Conservation (phyloP, 257 asterid genomes). For the Linaria vulgaris region DNA sequence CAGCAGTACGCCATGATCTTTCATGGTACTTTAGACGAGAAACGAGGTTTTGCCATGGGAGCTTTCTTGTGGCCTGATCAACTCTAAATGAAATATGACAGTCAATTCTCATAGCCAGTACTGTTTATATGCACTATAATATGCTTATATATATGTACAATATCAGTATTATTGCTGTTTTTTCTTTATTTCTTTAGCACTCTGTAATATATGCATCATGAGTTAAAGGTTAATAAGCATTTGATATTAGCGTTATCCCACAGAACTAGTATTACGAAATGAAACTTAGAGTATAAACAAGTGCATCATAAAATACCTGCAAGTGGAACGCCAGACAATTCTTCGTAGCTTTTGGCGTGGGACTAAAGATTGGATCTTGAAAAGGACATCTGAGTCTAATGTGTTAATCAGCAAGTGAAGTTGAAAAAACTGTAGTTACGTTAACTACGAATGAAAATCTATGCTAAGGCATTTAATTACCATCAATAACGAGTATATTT, state of each 20-base stretch:
- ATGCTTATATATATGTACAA: too few species aligned
- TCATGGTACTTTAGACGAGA: conserved; percentile 27
- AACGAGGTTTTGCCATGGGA: conserved; percentile 34
- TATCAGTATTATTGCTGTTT: too few species aligned
- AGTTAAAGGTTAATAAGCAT: too few species aligned
- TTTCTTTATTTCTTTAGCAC: too few species aligned
- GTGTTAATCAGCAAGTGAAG: conserved; percentile 23
- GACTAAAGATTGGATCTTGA: neutral
- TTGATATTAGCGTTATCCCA: too few species aligned
- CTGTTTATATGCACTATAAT: too few species aligned
- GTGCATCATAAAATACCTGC: neutral
- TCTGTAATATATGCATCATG: too few species aligned
- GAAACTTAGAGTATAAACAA: neutral
- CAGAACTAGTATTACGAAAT: neutral
- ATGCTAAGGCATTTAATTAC: neutral
- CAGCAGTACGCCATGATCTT: conserved; percentile 27
- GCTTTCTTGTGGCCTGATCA: conserved; percentile 40
- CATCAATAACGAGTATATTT: neutral
- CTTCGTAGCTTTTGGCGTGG: neutral
- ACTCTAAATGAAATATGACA: neutral
- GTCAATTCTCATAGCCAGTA: too few species aligned
- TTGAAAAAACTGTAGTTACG: conserved; percentile 1
- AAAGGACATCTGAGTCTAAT: neutral
- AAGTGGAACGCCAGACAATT: conserved; percentile 23
- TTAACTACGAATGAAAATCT: neutral